phyloP scores from a whole-genome alignment of 257 asterid genomes.

The Vinca minor region DNA sequence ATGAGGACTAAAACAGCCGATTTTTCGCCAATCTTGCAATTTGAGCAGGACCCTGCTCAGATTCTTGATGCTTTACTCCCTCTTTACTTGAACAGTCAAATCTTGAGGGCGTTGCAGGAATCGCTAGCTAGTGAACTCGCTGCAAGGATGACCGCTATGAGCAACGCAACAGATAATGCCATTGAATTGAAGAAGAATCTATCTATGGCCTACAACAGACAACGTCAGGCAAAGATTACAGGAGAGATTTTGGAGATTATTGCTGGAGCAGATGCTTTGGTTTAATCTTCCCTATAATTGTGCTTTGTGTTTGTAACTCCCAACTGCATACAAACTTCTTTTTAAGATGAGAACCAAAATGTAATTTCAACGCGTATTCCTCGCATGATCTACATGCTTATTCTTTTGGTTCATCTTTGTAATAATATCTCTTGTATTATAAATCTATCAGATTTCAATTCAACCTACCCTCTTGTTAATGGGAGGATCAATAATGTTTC shows the following conservation, averaged over 20 bases:
- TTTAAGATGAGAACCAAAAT: slow-evolving; percentile 32
- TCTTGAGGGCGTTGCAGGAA: slow-evolving; percentile 76
- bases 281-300: slow-evolving; percentile 21
- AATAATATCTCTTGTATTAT: slow-evolving; percentile 3
- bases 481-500: not conserved
- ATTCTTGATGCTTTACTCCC: slow-evolving; percentile 83
- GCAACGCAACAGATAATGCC: slow-evolving; percentile 75
- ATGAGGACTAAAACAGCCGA: slow-evolving; percentile 52
- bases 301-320: slow-evolving; percentile 28
- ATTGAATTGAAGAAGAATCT: slow-evolving; percentile 51
- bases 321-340: slow-evolving; percentile 29
- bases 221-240: slow-evolving; percentile 85
- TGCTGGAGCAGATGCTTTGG: slow-evolving; percentile 67
- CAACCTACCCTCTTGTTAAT: not conserved
- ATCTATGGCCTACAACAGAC: slow-evolving; percentile 56
- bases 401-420: slow-evolving; percentile 2
- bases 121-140: slow-evolving; percentile 87
- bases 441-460: not conserved
- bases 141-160: slow-evolving; percentile 91
- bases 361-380: slow-evolving; percentile 15
- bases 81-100: slow-evolving; percentile 81
- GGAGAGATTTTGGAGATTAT: slow-evolving; percentile 94
- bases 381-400: not conserved
- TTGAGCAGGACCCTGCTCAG: slow-evolving; percentile 89
- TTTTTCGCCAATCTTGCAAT: slow-evolving; percentile 75